Base-by-base conservation (phyloP, 345 rosid species). In the Kernera saxatilis region DNA sequence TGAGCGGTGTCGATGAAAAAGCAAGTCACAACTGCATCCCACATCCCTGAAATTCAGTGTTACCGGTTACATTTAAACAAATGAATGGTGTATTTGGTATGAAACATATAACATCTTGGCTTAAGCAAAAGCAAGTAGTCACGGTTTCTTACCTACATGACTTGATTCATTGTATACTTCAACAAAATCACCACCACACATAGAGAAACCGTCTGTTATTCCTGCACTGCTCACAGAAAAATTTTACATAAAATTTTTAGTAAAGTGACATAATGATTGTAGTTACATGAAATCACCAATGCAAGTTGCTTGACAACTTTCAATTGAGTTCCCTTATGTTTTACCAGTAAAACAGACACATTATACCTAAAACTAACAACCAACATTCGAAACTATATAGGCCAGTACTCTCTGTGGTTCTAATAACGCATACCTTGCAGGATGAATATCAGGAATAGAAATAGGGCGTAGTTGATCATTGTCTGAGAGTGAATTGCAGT, bases 161-260 rank as follows among this genome's bases (percentile, higher is more conserved):
- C 84, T 73, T 37, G 93, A 57, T 64, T 94, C 99, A 49, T 70
- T 78, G 74, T 94, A 94, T 32, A 94, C 99, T 79, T 94, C 99
- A 79, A 94, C 85, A 82, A 94, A 91, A 82, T 94, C 99, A 27
- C 98, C 99, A 52, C 98, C 99, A 39, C 99, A 94, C 97, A 94
- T 94, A 33, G 99, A 91, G 80, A 94, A 94, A 44, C 98, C 99
- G 80, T 91, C 88, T 15, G 99, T 89, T 60, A 94, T 94, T 77
- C 98, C 99, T 65, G 88, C 98, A 87, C 99, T 94, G 92, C 81
- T 77, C 69, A 11, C 44, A 69, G 10, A 54, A 63, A 18, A 45
- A 13, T 2, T 54, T 54, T 46, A 45, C 25, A 56, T 3, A 40
- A 62, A 8, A 13, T 6, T 18, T 25, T 54, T 73, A 46, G 66